Evolutionary conservation across 495 filamentous ascomycete genomes (phyloP).

Genomic region (Podospora didyma): DNA sequence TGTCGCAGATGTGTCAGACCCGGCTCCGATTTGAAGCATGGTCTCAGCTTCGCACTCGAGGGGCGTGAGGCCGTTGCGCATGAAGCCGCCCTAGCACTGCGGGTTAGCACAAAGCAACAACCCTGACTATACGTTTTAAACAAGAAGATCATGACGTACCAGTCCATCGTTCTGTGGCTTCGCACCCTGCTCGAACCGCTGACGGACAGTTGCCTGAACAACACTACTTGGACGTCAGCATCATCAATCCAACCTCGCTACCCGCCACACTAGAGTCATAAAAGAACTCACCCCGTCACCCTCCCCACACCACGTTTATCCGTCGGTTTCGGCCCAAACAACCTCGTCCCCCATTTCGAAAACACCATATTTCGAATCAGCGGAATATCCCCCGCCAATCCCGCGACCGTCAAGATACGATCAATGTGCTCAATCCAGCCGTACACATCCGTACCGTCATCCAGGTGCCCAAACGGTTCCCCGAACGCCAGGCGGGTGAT

Average conservation of each 20-base stretch:
- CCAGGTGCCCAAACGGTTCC: conserved; percentile 5
- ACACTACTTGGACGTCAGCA: neutral
- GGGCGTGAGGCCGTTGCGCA: conserved; percentile 1
- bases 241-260: neutral
- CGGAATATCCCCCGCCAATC: conserved; percentile 1
- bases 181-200: neutral
- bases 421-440: neutral
- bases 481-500: conserved; percentile 45
- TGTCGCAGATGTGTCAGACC: conserved; percentile 58
- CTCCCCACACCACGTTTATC: conserved; percentile 6
- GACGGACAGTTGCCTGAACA: neutral
- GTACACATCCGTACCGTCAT: conserved; percentile 8
- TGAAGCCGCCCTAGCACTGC: conserved; percentile 5
- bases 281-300: conserved; percentile 2
- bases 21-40: conserved; percentile 42
- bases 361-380: conserved; percentile 1
- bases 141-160: neutral
- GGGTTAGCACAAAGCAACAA: neutral
- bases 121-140: neutral
- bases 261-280: neutral
- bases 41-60: conserved; percentile 1
- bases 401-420: neutral
- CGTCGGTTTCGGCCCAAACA: conserved; percentile 1
- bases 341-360: neutral
- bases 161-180: neutral